Evolutionary conservation across 345 rosid genomes (phyloP).

Genomic region (Linum tenue): DNA sequence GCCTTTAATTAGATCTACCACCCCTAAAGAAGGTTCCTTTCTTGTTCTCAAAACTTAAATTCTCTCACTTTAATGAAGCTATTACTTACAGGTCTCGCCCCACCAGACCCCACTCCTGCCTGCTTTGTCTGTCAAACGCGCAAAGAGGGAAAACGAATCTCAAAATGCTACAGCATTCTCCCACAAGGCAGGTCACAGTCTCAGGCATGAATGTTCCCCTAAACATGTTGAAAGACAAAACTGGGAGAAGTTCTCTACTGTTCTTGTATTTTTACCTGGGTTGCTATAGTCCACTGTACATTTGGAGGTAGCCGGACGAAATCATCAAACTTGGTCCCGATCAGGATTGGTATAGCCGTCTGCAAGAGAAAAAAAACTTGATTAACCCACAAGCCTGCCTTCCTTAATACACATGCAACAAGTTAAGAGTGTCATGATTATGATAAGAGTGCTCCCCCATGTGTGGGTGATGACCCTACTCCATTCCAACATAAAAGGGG

Average conservation of each 20-base stretch:
- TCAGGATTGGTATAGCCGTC: slow-evolving; percentile 85
- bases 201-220: background rate
- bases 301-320: slow-evolving; percentile 78
- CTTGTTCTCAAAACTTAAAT: no score
- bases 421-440: background rate
- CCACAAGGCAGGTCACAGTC: slow-evolving; percentile 1
- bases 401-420: background rate
- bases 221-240: background rate
- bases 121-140: slow-evolving; percentile 15
- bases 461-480: no score
- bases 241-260: no score
- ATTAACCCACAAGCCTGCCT: background rate
- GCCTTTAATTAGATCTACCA: no score
- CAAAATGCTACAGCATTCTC: background rate
- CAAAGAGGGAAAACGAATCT: slow-evolving; percentile 12
- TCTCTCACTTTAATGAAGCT: no score
- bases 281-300: slow-evolving; percentile 80
- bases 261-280: slow-evolving; percentile 47
- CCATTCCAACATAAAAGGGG: no score
- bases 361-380: slow-evolving; percentile 18
- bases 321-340: slow-evolving; percentile 95
- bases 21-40: no score
- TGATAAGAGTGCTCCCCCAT: background rate
- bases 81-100: no score
- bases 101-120: slow-evolving; percentile 3